Conservation (phyloP, 164 flowering plant species). For the Amborella trichopoda region DNA sequence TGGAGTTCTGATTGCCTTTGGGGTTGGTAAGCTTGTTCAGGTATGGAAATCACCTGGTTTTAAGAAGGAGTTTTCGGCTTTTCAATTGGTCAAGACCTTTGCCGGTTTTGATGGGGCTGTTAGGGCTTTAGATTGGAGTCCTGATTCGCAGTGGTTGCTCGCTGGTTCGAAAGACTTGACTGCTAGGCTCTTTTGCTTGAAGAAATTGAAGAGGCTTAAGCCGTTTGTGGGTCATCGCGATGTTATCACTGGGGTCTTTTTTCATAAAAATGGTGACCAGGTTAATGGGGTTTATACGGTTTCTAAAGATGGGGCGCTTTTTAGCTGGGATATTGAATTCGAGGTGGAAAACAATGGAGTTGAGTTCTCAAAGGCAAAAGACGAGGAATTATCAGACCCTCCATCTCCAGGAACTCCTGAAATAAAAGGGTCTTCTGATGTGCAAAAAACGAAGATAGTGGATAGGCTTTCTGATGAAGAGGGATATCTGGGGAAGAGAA, state of each 20-base stretch:
- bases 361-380: slow-evolving; percentile 10
- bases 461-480: not conserved
- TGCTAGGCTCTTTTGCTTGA: slow-evolving; percentile 56
- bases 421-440: slow-evolving; percentile 11
- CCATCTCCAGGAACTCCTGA: slow-evolving; percentile 79
- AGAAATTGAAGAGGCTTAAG: slow-evolving; percentile 20
- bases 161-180: slow-evolving; percentile 84
- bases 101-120: slow-evolving; percentile 54
- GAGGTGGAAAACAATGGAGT: not conserved
- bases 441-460: not conserved
- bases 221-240: slow-evolving; percentile 88
- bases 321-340: slow-evolving; percentile 50
- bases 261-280: slow-evolving; percentile 29
- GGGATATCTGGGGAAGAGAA: not conserved
- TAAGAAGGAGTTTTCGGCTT: slow-evolving; percentile 66
- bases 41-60: slow-evolving; percentile 91
- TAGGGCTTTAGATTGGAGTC: slow-evolving; percentile 70
- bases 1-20: slow-evolving; percentile 65
- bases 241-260: slow-evolving; percentile 55
- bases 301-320: slow-evolving; percentile 59
- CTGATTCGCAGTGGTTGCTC: slow-evolving; percentile 52
- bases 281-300: slow-evolving; percentile 45
- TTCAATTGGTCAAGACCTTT: slow-evolving; percentile 58
- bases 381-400: slow-evolving; percentile 29
- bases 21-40: slow-evolving; percentile 60